A percentile compares a stretch with the other conserved stretches of the same genome.
Evolutionary conservation across 2,329 filamentous ascomycete genomes (phyloP).

Genomic region (Xylariaceae sp.): DNA sequence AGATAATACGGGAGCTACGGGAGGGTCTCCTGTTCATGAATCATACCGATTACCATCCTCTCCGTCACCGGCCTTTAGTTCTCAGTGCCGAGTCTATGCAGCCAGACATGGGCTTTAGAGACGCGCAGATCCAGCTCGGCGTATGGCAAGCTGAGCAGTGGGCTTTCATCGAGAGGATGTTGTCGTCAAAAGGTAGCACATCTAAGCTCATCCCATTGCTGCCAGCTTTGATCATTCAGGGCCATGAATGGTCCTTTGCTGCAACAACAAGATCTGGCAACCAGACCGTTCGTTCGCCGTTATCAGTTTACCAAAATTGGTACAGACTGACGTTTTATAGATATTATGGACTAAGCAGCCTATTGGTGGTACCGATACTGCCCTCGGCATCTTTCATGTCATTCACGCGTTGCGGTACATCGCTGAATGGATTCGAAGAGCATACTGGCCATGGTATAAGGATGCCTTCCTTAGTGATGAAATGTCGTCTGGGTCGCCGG

Average conservation of each 20-base stretch:
- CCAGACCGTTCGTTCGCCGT: neutral
- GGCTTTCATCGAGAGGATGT: neutral
- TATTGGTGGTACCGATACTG: conserved; percentile 2
- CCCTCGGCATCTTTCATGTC: conserved; percentile 3
- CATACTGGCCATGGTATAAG: conserved; percentile 5
- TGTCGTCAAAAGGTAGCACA: neutral
- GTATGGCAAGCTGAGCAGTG: conserved; percentile 7
- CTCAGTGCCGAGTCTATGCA: conserved; percentile 4
- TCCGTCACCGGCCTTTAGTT: conserved; percentile 1
- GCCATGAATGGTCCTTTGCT: conserved; percentile 4
- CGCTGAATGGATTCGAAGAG: neutral
- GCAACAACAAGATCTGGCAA: neutral
- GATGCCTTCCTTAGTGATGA: too few species aligned
- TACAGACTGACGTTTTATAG: neutral
- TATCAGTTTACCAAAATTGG: neutral
- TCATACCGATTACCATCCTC: conserved; percentile 3
- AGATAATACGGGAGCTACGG: neutral
- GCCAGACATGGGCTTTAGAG: neutral
- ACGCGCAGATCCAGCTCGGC: conserved; percentile 1
- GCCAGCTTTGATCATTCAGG: conserved; percentile 2
- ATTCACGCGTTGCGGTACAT: conserved; percentile 1
- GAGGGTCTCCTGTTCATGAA: neutral
- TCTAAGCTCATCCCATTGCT: neutral
- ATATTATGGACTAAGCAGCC: conserved; percentile 1
- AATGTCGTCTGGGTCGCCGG: too few species aligned